These are phyloP conservation scores for Gossypium anomalum DNA, from an alignment of 345 rosid species.

Conservation along the genomic window DNA sequence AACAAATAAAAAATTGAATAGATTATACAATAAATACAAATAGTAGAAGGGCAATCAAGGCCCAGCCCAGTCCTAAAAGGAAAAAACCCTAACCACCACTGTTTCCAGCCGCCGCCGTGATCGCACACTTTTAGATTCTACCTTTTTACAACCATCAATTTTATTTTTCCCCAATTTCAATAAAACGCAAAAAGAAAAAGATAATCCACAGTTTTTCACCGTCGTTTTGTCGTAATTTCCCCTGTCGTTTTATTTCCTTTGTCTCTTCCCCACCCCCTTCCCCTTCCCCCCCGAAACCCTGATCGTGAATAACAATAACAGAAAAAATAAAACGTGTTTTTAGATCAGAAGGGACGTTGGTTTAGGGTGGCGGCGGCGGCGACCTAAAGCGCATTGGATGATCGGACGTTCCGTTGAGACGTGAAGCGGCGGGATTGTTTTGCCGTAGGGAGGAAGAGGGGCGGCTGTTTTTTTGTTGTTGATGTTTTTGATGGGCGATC, in stretches of 20 bases:
- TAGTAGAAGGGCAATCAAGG: too few species aligned
- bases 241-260: background rate
- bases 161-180: background rate
- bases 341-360: background rate
- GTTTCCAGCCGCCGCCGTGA: too few species aligned
- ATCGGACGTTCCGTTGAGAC: background rate
- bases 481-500: constrained; percentile 61
- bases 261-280: too few species aligned
- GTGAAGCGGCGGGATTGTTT: background rate
- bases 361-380: background rate
- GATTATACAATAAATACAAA: too few species aligned
- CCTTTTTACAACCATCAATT: background rate
- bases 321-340: background rate
- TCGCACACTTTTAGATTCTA: background rate
- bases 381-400: background rate
- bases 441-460: background rate
- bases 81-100: too few species aligned
- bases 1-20: too few species aligned
- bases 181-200: background rate
- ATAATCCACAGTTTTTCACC: background rate
- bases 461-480: background rate
- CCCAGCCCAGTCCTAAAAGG: too few species aligned
- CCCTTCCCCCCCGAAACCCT: background rate
- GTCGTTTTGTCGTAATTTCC: constrained; percentile 9
- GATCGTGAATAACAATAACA: background rate